Base-by-base conservation (phyloP, 1,139 yeast species). In the Pichia sp. region DNA sequence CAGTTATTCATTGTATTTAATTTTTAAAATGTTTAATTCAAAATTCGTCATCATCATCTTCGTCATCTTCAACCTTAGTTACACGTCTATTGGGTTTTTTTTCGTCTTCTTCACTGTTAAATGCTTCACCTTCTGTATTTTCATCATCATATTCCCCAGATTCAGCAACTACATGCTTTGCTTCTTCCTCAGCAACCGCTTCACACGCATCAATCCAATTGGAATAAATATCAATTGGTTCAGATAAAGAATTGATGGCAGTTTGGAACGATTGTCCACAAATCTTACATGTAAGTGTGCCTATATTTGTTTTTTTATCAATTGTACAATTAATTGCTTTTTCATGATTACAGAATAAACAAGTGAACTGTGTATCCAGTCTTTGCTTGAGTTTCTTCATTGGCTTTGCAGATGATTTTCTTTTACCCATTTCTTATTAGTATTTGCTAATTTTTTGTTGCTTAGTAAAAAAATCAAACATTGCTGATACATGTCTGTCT, bases 201-300 rank as follows among this genome's bases (percentile, higher is more conserved):
- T 93, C 99, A 67, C 96, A 93, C 1, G 98, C 99, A 73, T 93
- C 99, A 54, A 90, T 90, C 99, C 99, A 93, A 67, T 91, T 99
- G 49, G 96, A 87, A 67, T 93, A 93, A 28, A 93, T 88, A 68
- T 93, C 99, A 43, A 93, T 91, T 0, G 99, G 96, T 56, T 85
- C 91, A 0, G 90, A 81, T 52, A 86, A 73, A 46, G 86, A 81
- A 67, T 89, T 89, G 61, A 91, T 89, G 47, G 93, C 81, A 4
- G 96, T 83, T 67, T 91, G 98, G 73, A 93, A 95, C 47, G 82
- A 80, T 66, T 93, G 98, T 1, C 98, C 98, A 67, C 99, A 93
- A 31, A 91, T 87, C 67, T 93, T 93, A 69, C 99, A 93, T 57
- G 81, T 83, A 56, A 93, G 72, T 42, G 87, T 83, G 22, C 99